Evolutionary conservation across 352 stramenopile genomes (phyloP), one percentile per base, ranked within the genome.

Genomic region (Phytopythium mirpurense): DNA sequence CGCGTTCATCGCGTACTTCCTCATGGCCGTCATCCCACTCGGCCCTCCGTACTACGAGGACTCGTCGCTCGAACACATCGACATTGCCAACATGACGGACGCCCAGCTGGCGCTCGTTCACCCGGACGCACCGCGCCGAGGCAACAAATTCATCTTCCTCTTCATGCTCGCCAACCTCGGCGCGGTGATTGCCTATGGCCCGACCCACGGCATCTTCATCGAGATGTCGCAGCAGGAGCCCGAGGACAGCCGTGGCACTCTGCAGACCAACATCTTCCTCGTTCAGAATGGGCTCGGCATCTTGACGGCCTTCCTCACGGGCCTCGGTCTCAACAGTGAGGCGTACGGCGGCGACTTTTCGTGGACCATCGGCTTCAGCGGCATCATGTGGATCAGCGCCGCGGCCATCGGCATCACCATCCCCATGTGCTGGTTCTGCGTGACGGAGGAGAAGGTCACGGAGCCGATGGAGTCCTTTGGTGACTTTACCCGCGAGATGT

Each of bases 101-200:
- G 64, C 63, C n/a, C 69, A 80, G 31, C 54, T 65, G 21, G 62
- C 50, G 2, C 51, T 60, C 27, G 67, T 82, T 45, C 82, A 83
- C 59, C 37, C 54, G 24, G 58, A 80, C 49, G 75, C 75, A 0
- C 63, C 63, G 1, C 49, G 72, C 37, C 56, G 58, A 16, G 76
- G 75, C 7, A 65, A 68, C 42, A 77, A 79, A 52, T 72, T 78
- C 63, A 69, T 86, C 15, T 46, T 86, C 34, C 62, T 84, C 31
- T 74, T 95, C 54, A 77, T 89, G 49, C 43, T 90, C 3, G 81
- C 85, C 3, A 86, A 87, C 50, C 19, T 91, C 23, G 83, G 83
- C 34, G 86, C 83, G 32, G 77, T 93, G 38, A 84, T 91, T 42
- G 78, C 82, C 12, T 84, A 88, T 59, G 74, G 84, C 0, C 76